phyloP scores from a whole-genome alignment of 1,284 basidiomycete species.

The Moesziomyces sp. region DNA sequence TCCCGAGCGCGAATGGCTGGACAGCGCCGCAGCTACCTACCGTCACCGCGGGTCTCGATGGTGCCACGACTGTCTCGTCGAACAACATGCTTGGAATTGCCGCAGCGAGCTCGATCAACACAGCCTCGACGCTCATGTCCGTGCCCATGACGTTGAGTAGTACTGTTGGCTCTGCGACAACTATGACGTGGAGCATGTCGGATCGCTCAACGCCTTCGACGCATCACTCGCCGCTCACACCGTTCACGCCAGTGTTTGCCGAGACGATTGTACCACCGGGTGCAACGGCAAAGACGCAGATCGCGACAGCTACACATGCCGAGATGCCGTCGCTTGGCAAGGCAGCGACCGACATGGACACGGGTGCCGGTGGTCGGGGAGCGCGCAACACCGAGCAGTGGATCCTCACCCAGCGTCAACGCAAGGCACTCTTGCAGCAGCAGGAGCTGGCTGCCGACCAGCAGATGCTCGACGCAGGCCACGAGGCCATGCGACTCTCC shows the following conservation, averaged over 20 bases:
- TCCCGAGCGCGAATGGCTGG: conserved; percentile 22
- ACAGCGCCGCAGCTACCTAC: neutral
- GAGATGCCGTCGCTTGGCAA: conserved; percentile 12
- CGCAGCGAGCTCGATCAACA: conserved; percentile 5
- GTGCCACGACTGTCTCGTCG: neutral
- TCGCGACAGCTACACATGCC: neutral
- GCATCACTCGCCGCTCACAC: conserved; percentile 45
- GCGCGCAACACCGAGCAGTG: conserved; percentile 39
- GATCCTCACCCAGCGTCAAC: conserved; percentile 39
- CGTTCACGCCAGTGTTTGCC: conserved; percentile 52
- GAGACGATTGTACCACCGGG: conserved; percentile 26
- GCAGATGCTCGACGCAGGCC: conserved; percentile 16
- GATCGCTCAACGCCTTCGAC: conserved; percentile 42
- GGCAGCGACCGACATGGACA: conserved; percentile 7
- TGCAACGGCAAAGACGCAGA: neutral
- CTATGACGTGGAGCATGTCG: conserved; percentile 39
- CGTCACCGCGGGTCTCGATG: neutral
- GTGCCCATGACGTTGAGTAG: conserved; percentile 29
- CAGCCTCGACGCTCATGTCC: conserved; percentile 17
- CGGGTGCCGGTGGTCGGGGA: conserved; percentile 5
- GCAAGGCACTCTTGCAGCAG: conserved; percentile 30
- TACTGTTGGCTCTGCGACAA: conserved; percentile 23
- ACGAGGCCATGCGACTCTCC: conserved; percentile 13
- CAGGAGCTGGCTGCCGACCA: conserved; percentile 26
- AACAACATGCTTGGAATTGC: conserved; percentile 8